Conservation (phyloP, 108 stramenopile species). For the Seminavis robusta region DNA sequence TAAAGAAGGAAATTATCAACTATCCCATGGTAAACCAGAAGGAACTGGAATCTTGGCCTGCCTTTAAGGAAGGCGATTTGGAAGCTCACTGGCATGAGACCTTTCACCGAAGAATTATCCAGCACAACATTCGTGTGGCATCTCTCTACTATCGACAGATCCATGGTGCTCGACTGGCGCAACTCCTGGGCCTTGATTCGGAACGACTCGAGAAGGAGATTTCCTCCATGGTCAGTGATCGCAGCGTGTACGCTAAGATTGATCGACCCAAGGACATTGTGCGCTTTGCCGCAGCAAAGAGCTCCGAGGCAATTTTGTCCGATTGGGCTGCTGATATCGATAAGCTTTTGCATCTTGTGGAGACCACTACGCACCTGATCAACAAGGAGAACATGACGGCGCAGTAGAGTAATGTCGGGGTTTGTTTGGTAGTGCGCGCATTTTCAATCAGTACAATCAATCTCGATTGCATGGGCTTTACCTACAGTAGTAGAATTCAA, state of each 20-base stretch:
- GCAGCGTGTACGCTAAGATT: conserved; percentile 86
- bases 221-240: conserved; percentile 83
- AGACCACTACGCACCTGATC: conserved; percentile 95
- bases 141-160: conserved; percentile 91
- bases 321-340: conserved; percentile 95
- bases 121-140: conserved; percentile 95
- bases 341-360: conserved; percentile 87
- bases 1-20: conserved; percentile 90
- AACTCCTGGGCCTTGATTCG: conserved; percentile 75
- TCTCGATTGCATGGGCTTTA: no score
- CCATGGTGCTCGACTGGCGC: conserved; percentile 78
- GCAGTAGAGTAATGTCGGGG: no score
- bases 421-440: no score
- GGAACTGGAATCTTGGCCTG: conserved; percentile 63
- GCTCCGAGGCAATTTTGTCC: conserved; percentile 80
- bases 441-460: no score
- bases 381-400: conserved; percentile 92
- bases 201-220: conserved; percentile 78
- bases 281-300: conserved; percentile 66
- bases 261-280: conserved; percentile 94
- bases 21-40: conserved; percentile 82
- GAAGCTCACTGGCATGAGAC: conserved; percentile 62
- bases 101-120: conserved; percentile 89
- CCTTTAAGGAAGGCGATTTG: conserved; percentile 56
- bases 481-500: no score